phyloP scores from a whole-genome alignment of 106 monocot species.

The Allium fistulosum region DNA sequence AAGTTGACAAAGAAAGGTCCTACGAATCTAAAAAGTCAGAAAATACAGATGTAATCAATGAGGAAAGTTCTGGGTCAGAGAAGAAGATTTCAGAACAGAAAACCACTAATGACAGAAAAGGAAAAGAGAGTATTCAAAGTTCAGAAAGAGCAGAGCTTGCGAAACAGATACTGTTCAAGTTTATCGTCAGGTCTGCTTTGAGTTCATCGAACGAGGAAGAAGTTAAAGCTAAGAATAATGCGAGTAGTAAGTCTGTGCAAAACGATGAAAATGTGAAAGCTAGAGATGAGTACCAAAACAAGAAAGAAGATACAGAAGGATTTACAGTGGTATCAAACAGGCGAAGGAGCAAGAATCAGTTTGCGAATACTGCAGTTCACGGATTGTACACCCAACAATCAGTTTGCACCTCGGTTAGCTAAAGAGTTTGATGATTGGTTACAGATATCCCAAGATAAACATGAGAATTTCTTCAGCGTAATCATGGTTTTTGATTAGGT shows the following conservation, averaged over 20 bases:
- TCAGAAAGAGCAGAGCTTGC: conserved; percentile 58
- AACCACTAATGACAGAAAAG: conserved; percentile 20
- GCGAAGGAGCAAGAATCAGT: conserved; percentile 51
- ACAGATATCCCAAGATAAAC: background rate
- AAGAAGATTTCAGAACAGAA: conserved; percentile 15
- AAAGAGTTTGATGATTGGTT: conserved; percentile 6
- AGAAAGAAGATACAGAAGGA: conserved; percentile 62
- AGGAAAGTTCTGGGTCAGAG: conserved; percentile 12
- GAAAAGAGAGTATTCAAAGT: conserved; percentile 20
- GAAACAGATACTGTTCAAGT: conserved; percentile 77
- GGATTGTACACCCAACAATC: conserved; percentile 62
- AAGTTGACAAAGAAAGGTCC: conserved; percentile 12
- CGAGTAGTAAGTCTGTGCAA: background rate
- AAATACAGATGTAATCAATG: background rate
- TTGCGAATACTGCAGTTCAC: conserved; percentile 26
- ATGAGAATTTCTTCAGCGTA: background rate
- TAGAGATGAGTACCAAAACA: conserved; percentile 10
- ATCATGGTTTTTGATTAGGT: too few species aligned
- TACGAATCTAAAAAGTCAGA: conserved; percentile 7
- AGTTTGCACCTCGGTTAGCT: conserved; percentile 54
- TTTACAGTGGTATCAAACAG: conserved; percentile 77
- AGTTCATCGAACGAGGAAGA: conserved; percentile 20
- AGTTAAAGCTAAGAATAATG: conserved; percentile 16
- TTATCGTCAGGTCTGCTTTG: conserved; percentile 72
- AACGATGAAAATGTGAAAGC: conserved; percentile 5